A percentile compares a stretch with the other conserved stretches of the same genome.
phyloP scores from a whole-genome alignment of 208 protist genomes.

The Acanthamoeba sp. region DNA sequence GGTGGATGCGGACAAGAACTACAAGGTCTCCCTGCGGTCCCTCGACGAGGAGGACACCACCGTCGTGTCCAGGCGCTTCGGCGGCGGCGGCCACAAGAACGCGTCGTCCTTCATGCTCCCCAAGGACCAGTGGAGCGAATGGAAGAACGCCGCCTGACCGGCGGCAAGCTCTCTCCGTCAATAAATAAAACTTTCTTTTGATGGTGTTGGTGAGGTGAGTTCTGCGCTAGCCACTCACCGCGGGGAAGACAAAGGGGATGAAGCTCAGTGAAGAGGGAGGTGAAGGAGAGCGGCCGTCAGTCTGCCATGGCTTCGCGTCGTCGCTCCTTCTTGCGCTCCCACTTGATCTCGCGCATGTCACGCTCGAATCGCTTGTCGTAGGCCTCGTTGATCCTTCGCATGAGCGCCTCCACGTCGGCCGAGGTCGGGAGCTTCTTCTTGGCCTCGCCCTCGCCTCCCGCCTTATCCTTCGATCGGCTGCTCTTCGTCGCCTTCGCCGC shows the following conservation, averaged over 20 bases:
- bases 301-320: not conserved
- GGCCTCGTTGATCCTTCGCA: slow-evolving; percentile 42
- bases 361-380: slow-evolving; percentile 62
- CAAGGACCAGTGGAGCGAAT: slow-evolving; percentile 37
- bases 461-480: not conserved
- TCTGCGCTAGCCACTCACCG: not conserved
- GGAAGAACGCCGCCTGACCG: slow-evolving; percentile 4
- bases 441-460: not conserved
- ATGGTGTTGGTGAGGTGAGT: too few species aligned
- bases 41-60: slow-evolving; percentile 48
- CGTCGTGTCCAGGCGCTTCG: not conserved
- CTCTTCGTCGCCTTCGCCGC: not conserved
- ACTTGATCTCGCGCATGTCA: slow-evolving; percentile 15
- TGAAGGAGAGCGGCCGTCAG: not conserved
- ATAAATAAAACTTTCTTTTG: too few species aligned
- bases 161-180: not conserved
- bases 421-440: not conserved
- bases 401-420: not conserved
- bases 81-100: slow-evolving; percentile 43
- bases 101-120: slow-evolving; percentile 39
- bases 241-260: too few species aligned
- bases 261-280: too few species aligned
- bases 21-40: slow-evolving; percentile 40
- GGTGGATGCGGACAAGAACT: slow-evolving; percentile 24
- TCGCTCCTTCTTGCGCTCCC: slow-evolving; percentile 41